These are phyloP conservation scores for Ophioceras dolichostomum DNA, from an alignment of 2,329 filamentous ascomycete species.

Conservation along the genomic window DNA sequence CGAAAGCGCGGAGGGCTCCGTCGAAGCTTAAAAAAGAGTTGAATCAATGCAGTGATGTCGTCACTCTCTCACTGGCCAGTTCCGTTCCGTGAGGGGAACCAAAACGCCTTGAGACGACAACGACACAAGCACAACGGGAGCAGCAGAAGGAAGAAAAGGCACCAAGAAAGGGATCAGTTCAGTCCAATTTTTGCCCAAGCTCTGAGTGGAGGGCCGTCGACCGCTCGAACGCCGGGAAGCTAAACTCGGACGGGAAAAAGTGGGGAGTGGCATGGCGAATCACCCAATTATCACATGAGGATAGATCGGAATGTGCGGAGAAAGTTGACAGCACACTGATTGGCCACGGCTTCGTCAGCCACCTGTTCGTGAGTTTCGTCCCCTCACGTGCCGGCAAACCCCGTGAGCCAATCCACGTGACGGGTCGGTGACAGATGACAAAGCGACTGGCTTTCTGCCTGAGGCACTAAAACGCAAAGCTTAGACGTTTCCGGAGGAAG, in stretches of 20 bases:
- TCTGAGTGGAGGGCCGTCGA: background rate
- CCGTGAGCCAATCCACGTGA: no score
- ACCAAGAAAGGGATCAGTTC: background rate
- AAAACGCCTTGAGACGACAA: background rate
- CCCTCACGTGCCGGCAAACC: no score
- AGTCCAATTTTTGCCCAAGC: background rate
- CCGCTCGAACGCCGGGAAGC: background rate
- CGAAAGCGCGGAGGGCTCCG: no score
- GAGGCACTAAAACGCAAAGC: no score
- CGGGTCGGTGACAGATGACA: no score
- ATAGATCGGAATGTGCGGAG: no score
- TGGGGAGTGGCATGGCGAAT: background rate
- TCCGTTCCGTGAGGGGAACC: conserved; percentile 1
- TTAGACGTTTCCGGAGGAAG: no score
- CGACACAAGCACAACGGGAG: no score
- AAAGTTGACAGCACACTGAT: background rate
- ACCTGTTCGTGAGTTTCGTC: no score
- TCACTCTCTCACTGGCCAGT: background rate
- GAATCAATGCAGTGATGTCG: background rate
- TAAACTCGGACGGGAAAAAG: background rate
- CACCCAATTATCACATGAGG: background rate
- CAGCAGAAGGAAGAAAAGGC: background rate
- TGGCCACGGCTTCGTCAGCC: no score
- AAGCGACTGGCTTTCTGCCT: no score
- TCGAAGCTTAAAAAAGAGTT: no score